Conservation (phyloP, 176 grass and related monocot species). For the Rhynchospora pubera region DNA sequence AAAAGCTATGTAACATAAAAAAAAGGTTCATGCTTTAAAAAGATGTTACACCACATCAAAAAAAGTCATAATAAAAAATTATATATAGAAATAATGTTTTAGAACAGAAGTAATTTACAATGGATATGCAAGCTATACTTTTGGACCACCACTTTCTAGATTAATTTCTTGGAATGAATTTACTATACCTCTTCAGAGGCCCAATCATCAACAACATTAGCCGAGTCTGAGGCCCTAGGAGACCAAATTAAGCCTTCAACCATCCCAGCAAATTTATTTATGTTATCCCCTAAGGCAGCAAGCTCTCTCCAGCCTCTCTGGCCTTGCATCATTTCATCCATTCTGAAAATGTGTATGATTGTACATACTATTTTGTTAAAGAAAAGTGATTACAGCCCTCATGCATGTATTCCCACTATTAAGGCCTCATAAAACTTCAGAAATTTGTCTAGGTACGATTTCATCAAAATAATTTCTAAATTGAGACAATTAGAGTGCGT, state of each 20-base stretch:
- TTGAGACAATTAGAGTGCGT: not conserved
- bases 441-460: not conserved
- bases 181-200: constrained; percentile 52
- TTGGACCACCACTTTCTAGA: not conserved
- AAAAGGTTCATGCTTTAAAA: not conserved
- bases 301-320: constrained; percentile 99
- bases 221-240: constrained; percentile 44
- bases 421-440: not conserved
- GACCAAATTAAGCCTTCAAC: constrained; percentile 99
- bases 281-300: constrained; percentile 76
- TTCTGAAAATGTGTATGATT: not conserved
- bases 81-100: not conserved
- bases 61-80: not conserved
- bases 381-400: not conserved
- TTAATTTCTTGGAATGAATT: constrained; percentile 1
- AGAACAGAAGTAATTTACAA: too few species aligned
- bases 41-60: not conserved
- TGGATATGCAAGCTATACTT: not conserved
- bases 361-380: constrained; percentile 1
- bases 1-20: not conserved
- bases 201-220: constrained; percentile 62
- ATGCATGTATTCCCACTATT: not conserved
- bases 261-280: constrained; percentile 94
- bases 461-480: not conserved
- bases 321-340: constrained; percentile 98